A percentile compares a stretch with the other conserved stretches of the same genome.
phyloP scores from a whole-genome alignment of 108 stramenopile genomes.

The Stephanodiscus triporus region DNA sequence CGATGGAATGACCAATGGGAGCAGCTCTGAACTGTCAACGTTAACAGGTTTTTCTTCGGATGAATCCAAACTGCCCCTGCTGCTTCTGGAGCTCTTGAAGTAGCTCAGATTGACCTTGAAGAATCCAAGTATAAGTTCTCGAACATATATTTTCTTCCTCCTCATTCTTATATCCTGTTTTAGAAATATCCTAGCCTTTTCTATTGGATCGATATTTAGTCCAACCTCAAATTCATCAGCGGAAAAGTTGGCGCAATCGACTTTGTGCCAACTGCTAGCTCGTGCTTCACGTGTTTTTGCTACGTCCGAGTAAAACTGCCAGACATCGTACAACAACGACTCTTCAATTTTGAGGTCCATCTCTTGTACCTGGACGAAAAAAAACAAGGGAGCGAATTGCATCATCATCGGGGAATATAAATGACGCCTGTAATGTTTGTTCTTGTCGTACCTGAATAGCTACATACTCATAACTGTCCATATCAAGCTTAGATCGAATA shows the following conservation, averaged over 20 bases:
- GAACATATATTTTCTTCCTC: conserved; percentile 68
- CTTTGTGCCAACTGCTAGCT: conserved; percentile 31
- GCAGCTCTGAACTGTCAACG: conserved; percentile 12
- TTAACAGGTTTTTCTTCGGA: conserved; percentile 8
- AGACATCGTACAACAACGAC: conserved; percentile 69
- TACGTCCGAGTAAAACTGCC: conserved; percentile 70
- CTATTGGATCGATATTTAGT: conserved; percentile 5
- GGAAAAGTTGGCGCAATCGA: conserved; percentile 12
- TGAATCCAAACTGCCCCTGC: conserved; percentile 6
- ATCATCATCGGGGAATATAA: not conserved
- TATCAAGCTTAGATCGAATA: conserved; percentile 62
- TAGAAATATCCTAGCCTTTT: conserved; percentile 10
- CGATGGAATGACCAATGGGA: conserved; percentile 8
- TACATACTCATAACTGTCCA: conserved; percentile 77
- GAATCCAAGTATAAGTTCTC: conserved; percentile 69
- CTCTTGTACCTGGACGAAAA: conserved; percentile 58
- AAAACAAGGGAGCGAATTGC: not conserved
- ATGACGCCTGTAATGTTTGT: not conserved
- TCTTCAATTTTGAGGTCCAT: conserved; percentile 87
- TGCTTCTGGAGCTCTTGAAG: conserved; percentile 60
- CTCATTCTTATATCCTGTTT: not conserved
- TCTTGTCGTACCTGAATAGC: conserved; percentile 50
- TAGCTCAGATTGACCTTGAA: conserved; percentile 81
- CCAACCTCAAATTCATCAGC: conserved; percentile 27
- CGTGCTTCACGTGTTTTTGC: conserved; percentile 47